These are phyloP conservation scores for Fusarium penzigii DNA, from an alignment of 2,329 filamentous ascomycete species.

Conservation along the genomic window DNA sequence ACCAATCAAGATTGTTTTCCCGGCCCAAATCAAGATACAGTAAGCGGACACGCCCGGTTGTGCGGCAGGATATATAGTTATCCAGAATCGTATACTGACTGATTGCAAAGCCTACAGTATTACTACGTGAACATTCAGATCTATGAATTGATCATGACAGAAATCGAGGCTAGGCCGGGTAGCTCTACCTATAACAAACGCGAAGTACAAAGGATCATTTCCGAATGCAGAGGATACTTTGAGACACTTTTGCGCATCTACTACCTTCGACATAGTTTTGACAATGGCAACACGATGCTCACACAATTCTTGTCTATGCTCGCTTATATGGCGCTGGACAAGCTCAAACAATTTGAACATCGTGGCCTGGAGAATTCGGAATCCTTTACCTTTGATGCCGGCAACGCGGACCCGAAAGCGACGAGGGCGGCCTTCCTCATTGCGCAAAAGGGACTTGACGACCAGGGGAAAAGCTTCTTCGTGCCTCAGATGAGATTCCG, in stretches of 20 bases:
- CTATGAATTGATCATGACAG: neutral
- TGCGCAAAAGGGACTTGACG: neutral
- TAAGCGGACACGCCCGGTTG: neutral
- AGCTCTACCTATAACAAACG: neutral
- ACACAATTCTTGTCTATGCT: neutral
- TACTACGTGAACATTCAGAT: neutral
- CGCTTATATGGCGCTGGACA: neutral
- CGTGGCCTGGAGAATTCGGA: neutral
- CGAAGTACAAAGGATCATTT: neutral
- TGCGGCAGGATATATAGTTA: neutral
- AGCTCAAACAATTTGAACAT: neutral
- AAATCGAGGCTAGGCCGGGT: neutral
- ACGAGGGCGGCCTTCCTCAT: neutral
- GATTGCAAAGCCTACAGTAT: neutral
- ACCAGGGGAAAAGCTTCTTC: neutral
- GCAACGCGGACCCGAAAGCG: neutral
- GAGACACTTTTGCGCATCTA: slow-evolving; percentile 23
- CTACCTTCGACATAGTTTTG: slow-evolving; percentile 26
- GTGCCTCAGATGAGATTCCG: neutral
- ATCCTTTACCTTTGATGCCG: neutral
- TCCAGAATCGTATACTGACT: neutral
- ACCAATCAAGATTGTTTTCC: neutral
- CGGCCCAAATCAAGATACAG: neutral
- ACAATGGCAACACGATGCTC: slow-evolving; percentile 3
- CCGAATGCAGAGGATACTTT: neutral